Percentiles rank a stretch among this genome's conserved stretches.
Conservation (phyloP, 2,329 filamentous ascomycete species). For the Verticillium zaregamsianum region DNA sequence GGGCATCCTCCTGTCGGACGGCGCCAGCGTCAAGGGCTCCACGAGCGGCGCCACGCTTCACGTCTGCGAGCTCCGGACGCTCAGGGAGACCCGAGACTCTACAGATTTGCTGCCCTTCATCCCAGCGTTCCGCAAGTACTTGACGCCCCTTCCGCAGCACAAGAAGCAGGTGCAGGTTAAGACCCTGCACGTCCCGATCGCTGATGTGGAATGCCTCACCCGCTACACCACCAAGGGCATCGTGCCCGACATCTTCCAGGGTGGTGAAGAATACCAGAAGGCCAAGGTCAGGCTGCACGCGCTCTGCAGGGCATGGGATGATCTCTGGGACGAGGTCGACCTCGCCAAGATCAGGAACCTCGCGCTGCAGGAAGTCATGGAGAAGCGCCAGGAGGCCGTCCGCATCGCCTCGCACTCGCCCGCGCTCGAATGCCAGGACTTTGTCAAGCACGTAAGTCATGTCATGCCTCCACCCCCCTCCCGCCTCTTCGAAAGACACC, state of each 20-base stretch:
- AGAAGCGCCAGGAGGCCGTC: slow-evolving; percentile 63
- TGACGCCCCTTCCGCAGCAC: slow-evolving; percentile 63
- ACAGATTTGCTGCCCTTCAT: slow-evolving; percentile 87
- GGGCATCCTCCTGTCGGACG: slow-evolving; percentile 76
- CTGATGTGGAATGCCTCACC: slow-evolving; percentile 82
- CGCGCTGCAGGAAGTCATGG: slow-evolving; percentile 72
- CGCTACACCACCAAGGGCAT: slow-evolving; percentile 58
- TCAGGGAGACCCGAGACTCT: slow-evolving; percentile 65
- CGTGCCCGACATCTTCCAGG: slow-evolving; percentile 54
- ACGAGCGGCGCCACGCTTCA: slow-evolving; percentile 64
- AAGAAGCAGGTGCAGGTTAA: slow-evolving; percentile 66
- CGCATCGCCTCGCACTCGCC: slow-evolving; percentile 58
- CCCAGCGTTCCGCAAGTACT: slow-evolving; percentile 61
- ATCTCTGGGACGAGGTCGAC: slow-evolving; percentile 80
- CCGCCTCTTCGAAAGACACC: not conserved
- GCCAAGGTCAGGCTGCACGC: slow-evolving; percentile 67
- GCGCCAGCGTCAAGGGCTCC: slow-evolving; percentile 56
- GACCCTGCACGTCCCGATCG: slow-evolving; percentile 65
- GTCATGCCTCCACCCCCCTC: not conserved
- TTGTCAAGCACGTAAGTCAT: slow-evolving; percentile 80
- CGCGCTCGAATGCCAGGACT: slow-evolving; percentile 68
- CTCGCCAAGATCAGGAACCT: slow-evolving; percentile 80
- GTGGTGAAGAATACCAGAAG: slow-evolving; percentile 40
- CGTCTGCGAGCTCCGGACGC: slow-evolving; percentile 71
- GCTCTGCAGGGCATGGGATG: slow-evolving; percentile 70